Conservation (phyloP, 768 basidiomycete species). For the Nidularia pulvinata region DNA sequence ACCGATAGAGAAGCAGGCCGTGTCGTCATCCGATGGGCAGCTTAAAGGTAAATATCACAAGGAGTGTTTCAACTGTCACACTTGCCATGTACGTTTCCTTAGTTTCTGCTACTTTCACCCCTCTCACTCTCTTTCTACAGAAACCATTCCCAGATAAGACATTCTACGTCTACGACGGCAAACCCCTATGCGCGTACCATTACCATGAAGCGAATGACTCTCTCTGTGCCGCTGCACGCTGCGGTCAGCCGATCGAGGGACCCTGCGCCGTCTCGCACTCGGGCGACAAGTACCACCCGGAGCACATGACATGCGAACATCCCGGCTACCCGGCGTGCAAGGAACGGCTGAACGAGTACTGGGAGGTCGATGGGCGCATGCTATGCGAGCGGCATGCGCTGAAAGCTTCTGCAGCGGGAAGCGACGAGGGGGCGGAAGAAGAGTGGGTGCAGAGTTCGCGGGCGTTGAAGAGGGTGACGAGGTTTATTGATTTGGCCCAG, state of each 20-base stretch:
- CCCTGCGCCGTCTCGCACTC: slow-evolving; percentile 87
- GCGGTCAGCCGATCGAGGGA: slow-evolving; percentile 91
- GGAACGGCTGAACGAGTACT: slow-evolving; percentile 77
- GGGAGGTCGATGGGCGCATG: slow-evolving; percentile 86
- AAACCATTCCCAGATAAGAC: slow-evolving; percentile 90
- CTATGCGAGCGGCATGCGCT: slow-evolving; percentile 83
- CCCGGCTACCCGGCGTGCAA: slow-evolving; percentile 44
- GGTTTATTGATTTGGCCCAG: slow-evolving; percentile 73
- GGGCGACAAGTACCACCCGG: slow-evolving; percentile 84
- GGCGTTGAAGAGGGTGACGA: slow-evolving; percentile 78
- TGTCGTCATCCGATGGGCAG: slow-evolving; percentile 91
- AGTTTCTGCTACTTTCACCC: neutral
- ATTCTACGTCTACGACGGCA: slow-evolving; percentile 91
- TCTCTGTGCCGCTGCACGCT: slow-evolving; percentile 75
- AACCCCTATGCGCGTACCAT: slow-evolving; percentile 89
- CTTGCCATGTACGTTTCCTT: slow-evolving; percentile 62
- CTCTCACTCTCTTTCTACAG: slow-evolving; percentile 26
- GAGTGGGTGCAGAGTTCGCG: slow-evolving; percentile 37
- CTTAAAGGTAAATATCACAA: slow-evolving; percentile 95
- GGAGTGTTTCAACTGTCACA: slow-evolving; percentile 88
- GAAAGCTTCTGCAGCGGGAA: slow-evolving; percentile 8
- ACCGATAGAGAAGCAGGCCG: slow-evolving; percentile 90
- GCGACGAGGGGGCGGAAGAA: slow-evolving; percentile 23
- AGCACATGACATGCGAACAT: slow-evolving; percentile 85
- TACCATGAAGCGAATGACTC: slow-evolving; percentile 94